Conservation (phyloP, 139 green algal species). For the Picochlorum sp. region DNA sequence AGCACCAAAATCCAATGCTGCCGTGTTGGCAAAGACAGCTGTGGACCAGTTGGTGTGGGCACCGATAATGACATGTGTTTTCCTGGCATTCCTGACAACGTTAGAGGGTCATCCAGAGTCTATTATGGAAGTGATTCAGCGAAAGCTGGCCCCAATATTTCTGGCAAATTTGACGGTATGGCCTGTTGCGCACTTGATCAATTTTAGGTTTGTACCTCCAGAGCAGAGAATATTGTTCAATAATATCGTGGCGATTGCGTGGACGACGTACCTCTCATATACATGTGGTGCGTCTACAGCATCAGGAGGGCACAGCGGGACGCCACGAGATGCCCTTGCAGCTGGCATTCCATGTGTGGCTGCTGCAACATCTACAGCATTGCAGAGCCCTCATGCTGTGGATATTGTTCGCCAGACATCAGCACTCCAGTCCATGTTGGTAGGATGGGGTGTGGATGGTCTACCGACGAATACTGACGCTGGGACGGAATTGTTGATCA, state of each 20-base stretch:
- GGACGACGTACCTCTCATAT: conserved; percentile 24
- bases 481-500: conserved; percentile 16
- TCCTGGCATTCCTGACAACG: conserved; percentile 39
- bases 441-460: conserved; percentile 4
- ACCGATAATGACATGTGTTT: conserved; percentile 38
- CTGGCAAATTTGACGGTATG: conserved; percentile 52
- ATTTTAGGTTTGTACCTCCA: conserved; percentile 67
- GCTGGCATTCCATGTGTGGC: not conserved
- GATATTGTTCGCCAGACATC: conserved; percentile 8
- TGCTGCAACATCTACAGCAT: not conserved
- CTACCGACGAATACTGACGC: conserved; percentile 11
- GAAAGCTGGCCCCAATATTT: conserved; percentile 46
- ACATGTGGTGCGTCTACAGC: conserved; percentile 3
- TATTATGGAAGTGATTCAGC: conserved; percentile 36
- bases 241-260: conserved; percentile 47
- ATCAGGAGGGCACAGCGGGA: not conserved
- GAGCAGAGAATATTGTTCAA: conserved; percentile 76
- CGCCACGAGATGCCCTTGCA: not conserved
- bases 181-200: conserved; percentile 67
- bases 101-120: conserved; percentile 45
- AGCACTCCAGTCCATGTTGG: conserved; percentile 16
- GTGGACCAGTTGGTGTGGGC: conserved; percentile 50
- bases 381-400: conserved; percentile 6
- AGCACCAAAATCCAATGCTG: conserved; percentile 25
- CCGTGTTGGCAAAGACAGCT: conserved; percentile 46